A percentile compares a stretch with the other conserved stretches of the same genome.
These are phyloP conservation scores for Sporisorium iseilematis-ciliati DNA, from an alignment of 1,284 basidiomycete genomes.

Conservation along the genomic window DNA sequence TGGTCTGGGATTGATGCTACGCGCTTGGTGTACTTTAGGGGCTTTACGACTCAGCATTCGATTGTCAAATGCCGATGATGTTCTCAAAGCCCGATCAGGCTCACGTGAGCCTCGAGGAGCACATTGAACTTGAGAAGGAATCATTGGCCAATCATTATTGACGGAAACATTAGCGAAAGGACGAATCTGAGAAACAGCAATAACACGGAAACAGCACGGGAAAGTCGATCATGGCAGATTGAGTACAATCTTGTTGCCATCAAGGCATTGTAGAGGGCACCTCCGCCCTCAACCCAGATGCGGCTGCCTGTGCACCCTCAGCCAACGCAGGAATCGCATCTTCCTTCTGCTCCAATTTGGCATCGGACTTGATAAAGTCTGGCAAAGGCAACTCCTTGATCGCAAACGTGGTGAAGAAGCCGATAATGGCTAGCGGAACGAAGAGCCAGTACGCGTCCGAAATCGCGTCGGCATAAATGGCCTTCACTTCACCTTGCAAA, in stretches of 20 bases:
- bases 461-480: constrained; percentile 35
- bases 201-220: neutral
- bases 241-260: too few species aligned
- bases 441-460: constrained; percentile 28
- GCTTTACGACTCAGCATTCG: too few species aligned
- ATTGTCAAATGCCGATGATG: too few species aligned
- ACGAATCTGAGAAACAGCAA: neutral
- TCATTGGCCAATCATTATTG: too few species aligned
- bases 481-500: constrained; percentile 12
- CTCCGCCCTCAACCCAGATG: neutral
- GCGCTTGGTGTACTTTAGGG: too few species aligned
- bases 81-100: too few species aligned
- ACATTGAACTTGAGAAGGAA: too few species aligned
- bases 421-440: constrained; percentile 35
- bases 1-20: too few species aligned
- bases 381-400: constrained; percentile 45
- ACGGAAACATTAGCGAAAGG: too few species aligned
- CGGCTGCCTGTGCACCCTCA: neutral
- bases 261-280: constrained; percentile 21
- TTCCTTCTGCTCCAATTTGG: constrained; percentile 20
- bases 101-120: too few species aligned
- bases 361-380: constrained; percentile 38
- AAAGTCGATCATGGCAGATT: too few species aligned
- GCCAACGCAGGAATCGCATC: constrained; percentile 10
- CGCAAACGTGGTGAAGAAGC: constrained; percentile 26